These are phyloP conservation scores for Plasmopara halstedii DNA, from an alignment of 352 stramenopile species.

Conservation along the genomic window DNA sequence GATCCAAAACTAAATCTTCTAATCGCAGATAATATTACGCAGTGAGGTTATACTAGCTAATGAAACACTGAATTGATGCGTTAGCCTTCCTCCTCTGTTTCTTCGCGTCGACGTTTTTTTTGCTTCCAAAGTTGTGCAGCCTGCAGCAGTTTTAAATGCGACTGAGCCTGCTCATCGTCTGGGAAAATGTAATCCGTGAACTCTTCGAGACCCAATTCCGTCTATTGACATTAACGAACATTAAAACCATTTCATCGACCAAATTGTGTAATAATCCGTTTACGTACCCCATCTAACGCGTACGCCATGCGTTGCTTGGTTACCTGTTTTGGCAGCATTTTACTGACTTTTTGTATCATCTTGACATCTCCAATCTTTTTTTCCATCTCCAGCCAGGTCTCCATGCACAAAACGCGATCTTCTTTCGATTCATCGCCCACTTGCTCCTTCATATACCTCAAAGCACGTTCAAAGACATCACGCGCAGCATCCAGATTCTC, in stretches of 20 bases:
- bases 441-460: conserved; percentile 89
- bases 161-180: conserved; percentile 93
- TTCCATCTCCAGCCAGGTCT: conserved; percentile 95
- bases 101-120: conserved; percentile 58
- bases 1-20: too few species aligned
- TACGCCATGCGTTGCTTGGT: conserved; percentile 95
- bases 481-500: conserved; percentile 65
- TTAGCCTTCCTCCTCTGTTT: conserved; percentile 9
- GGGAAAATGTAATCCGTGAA: conserved; percentile 99
- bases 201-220: conserved; percentile 92
- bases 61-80: too few species aligned
- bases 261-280: background rate
- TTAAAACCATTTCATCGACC: conserved; percentile 10
- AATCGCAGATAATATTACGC: too few species aligned
- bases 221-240: conserved; percentile 25
- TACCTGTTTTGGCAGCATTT: conserved; percentile 92
- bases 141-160: conserved; percentile 96
- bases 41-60: too few species aligned
- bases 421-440: conserved; percentile 80
- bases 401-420: conserved; percentile 94
- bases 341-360: conserved; percentile 84
- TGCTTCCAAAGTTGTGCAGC: conserved; percentile 97
- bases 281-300: conserved; percentile 81
- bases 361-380: conserved; percentile 51
- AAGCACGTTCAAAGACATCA: conserved; percentile 87